phyloP scores from a whole-genome alignment of 176 grass and related monocot genomes.

The Hordeum marinum region DNA sequence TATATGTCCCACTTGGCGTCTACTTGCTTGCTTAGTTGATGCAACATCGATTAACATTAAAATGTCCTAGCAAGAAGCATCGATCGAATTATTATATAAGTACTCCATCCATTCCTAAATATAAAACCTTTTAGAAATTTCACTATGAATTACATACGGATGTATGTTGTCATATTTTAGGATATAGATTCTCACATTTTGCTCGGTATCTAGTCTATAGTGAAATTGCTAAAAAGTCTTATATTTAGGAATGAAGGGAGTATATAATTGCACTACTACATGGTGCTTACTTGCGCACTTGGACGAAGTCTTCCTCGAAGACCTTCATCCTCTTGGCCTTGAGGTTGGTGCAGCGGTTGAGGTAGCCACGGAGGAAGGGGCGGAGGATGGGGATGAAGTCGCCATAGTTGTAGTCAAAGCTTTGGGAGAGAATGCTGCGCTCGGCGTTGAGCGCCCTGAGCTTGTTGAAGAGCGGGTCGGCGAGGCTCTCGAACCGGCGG shows the following conservation, averaged over 20 bases:
- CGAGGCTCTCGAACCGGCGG: not conserved
- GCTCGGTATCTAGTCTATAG: no score
- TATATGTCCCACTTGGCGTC: no score
- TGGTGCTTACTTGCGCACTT: not conserved
- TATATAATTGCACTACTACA: no score
- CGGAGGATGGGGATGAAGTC: slow-evolving; percentile 90
- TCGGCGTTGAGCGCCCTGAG: not conserved
- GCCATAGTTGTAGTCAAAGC: slow-evolving; percentile 97
- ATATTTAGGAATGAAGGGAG: no score
- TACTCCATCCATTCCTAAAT: no score
- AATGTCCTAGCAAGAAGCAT: not conserved
- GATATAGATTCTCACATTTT: no score
- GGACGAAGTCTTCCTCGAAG: not conserved
- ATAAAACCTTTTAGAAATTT: no score
- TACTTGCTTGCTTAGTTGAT: not conserved
- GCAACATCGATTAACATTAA: not conserved
- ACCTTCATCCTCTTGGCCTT: not conserved
- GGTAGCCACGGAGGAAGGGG: slow-evolving; percentile 63
- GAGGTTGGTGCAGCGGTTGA: slow-evolving; percentile 5
- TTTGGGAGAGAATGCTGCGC: slow-evolving; percentile 28
- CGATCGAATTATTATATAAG: not conserved
- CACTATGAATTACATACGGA: no score
- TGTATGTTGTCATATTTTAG: no score
- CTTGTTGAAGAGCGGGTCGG: slow-evolving; percentile 18
- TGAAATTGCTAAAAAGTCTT: no score